phyloP scores from a whole-genome alignment of 495 filamentous ascomycete species.

The Neurospora sp. region DNA sequence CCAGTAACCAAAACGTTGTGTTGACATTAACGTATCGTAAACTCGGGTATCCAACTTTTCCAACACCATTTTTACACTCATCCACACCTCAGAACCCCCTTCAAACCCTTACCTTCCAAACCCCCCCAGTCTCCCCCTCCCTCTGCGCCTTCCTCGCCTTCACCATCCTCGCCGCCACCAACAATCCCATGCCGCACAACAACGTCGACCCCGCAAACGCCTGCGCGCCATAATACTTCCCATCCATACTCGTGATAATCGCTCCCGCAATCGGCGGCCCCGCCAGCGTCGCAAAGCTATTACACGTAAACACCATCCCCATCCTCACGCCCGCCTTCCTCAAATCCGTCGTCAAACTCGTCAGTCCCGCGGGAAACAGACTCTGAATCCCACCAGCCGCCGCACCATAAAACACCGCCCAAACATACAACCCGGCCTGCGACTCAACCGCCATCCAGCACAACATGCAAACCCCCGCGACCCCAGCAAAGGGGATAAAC shows the following conservation, averaged over 20 bases:
- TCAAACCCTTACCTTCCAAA: constrained; percentile 6
- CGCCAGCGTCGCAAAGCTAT: constrained; percentile 60
- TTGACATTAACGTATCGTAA: not conserved
- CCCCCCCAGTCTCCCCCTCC: not conserved
- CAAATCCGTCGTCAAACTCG: constrained; percentile 49
- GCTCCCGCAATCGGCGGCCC: constrained; percentile 68
- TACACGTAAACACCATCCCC: constrained; percentile 73
- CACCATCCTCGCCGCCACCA: constrained; percentile 29
- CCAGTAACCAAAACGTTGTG: not conserved
- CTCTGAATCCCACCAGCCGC: constrained; percentile 56
- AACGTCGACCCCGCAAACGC: constrained; percentile 44
- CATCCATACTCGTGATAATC: constrained; percentile 44
- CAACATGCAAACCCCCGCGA: constrained; percentile 4
- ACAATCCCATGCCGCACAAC: constrained; percentile 29
- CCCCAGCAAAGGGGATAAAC: constrained; percentile 41
- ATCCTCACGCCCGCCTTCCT: constrained; percentile 60
- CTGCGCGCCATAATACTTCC: constrained; percentile 54
- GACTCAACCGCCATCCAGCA: constrained; percentile 25
- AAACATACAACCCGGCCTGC: constrained; percentile 43
- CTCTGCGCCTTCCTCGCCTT: constrained; percentile 21
- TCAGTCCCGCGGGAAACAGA: constrained; percentile 23
- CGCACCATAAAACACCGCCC: constrained; percentile 56
- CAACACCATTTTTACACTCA: not conserved
- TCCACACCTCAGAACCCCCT: constrained; percentile 4
- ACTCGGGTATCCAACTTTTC: not conserved